Evolutionary conservation across 768 basidiomycete species (phyloP).

Genomic region (Trametes sanguinea): DNA sequence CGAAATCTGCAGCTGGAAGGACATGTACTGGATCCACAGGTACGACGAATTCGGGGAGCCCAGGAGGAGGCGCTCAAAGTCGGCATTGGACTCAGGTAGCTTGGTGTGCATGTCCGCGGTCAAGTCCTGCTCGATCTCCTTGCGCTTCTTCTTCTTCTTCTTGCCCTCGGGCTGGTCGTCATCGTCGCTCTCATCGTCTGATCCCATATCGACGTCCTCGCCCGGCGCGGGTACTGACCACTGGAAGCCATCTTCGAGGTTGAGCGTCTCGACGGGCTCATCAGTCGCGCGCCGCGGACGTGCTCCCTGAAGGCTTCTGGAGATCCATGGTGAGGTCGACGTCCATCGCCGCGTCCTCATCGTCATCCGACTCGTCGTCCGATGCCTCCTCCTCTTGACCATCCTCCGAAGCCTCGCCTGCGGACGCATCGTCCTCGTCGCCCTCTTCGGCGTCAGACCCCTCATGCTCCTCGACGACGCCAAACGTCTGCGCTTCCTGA

Average conservation of each 20-base stretch:
- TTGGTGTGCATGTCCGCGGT: slow-evolving; percentile 88
- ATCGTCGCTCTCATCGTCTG: slow-evolving; percentile 52
- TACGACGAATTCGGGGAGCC: slow-evolving; percentile 97
- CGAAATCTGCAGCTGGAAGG: slow-evolving; percentile 95
- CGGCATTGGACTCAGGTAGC: slow-evolving; percentile 86
- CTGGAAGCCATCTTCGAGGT: slow-evolving; percentile 64
- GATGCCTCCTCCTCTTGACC: slow-evolving; percentile 42
- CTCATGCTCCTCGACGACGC: slow-evolving; percentile 34
- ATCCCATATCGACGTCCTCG: slow-evolving; percentile 43
- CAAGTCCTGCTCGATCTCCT: slow-evolving; percentile 73
- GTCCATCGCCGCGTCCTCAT: slow-evolving; percentile 46
- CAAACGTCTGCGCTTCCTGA: slow-evolving; percentile 29
- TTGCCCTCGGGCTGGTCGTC: slow-evolving; percentile 50
- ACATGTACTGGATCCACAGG: slow-evolving; percentile 99
- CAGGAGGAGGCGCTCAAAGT: slow-evolving; percentile 91
- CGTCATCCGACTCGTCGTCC: slow-evolving; percentile 20
- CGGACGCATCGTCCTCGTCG: slow-evolving; percentile 1
- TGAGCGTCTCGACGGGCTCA: slow-evolving; percentile 34
- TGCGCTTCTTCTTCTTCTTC: slow-evolving; percentile 67
- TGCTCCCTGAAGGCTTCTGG: slow-evolving; percentile 16
- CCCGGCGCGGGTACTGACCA: slow-evolving; percentile 55
- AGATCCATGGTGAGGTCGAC: slow-evolving; percentile 43
- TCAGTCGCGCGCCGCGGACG: background rate
- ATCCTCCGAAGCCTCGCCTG: slow-evolving; percentile 14
- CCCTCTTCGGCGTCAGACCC: slow-evolving; percentile 14